Evolutionary conservation across 768 basidiomycete genomes (phyloP), one percentile per base, ranked within the genome.

Genomic region (Xanthoconium purpureum): DNA sequence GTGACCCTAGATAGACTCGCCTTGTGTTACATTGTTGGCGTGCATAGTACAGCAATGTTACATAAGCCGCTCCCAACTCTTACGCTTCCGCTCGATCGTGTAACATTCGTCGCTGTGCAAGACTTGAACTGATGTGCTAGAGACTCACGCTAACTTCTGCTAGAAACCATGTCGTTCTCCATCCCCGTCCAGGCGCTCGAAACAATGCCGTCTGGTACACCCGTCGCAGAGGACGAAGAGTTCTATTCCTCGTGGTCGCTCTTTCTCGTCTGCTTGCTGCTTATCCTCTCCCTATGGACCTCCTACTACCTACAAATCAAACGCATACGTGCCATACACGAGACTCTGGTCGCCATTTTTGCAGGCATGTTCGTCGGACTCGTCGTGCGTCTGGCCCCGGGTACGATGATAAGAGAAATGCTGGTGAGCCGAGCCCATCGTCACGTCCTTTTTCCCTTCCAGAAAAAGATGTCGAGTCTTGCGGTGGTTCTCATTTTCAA

Each of bases 231-330:
- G 68, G 89, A 91, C 47, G 91, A 93, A 71, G 92, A 94, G 68
- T 90, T 85, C 70, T 94, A 93, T 72, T 92, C 90, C 14, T 93
- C 91, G 33, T 92, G 92, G 90, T 92, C 91, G n/a, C 83, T 94
- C 20, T 91, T 94, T 72, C 87, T 94, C 51, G 92, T 94, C 63
- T 92, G 92, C 77, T 73, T 92, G 59, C 85, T 99, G 35, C 88
- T 99, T 58, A 89, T 98, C 52, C 78, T 97, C 60, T 97, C 96
- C 9, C 83, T 99, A 55, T 92, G 88, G 83, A 97, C 94, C 20
- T 94, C 92, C 29, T 99, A 99, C 77, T 98, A 98, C 68, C 85
- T 99, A 5, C 95, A 98, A 79, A 92, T 98, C 67, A 94, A 95
- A 71, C 82, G 89, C 48, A 99, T 99, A 75, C 85, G 94, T 54